Evolutionary conservation across 2,329 filamentous ascomycete species (phyloP), one percentile per base, ranked within the genome.

Genomic region (Knufia fluminis): DNA sequence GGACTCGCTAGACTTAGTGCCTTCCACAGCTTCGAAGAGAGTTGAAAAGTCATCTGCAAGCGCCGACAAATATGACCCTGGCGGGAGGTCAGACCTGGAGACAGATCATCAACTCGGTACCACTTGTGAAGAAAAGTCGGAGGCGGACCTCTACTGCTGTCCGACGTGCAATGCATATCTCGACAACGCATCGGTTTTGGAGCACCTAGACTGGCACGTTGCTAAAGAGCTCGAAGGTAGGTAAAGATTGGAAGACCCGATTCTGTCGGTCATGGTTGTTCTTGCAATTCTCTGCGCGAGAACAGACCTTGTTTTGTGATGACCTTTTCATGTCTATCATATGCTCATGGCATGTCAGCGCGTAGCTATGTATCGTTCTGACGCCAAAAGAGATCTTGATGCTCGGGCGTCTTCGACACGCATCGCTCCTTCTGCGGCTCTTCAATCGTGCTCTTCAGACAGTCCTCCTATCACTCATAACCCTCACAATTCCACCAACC

Each of bases 391-490:
- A n/a, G n/a, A n/a, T n/a, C n/a, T n/a, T n/a, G n/a, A n/a, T n/a
- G n/a, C n/a, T n/a, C n/a, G n/a, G n/a, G n/a, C n/a, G n/a, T n/a
- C n/a, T n/a, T n/a, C n/a, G n/a, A n/a, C n/a, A n/a, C n/a, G n/a
- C n/a, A n/a, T n/a, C n/a, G n/a, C n/a, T n/a, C 12, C 26, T 28
- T 12, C 26, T 28, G 12, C 6, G 6, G 12, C 26, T 28, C 26
- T 28, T 28, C 33, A 36, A 16, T 4, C n/a, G 16, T 7, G 10
- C 9, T 36, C 9, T 14, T 47, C 14, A 94, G 60, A 94, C 91
- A 61, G 85, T 92, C 63, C 92, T 83, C 73, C 91, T 86, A 74
- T 98, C 92, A 36, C 88, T 92, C 90, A 98, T 96, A 58, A 88
- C 88, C 61, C 92, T 80, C 55, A 89, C 86, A 69, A 98, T 92